phyloP scores from a whole-genome alignment of 495 filamentous ascomycete species.

The Cercophora sp. region DNA sequence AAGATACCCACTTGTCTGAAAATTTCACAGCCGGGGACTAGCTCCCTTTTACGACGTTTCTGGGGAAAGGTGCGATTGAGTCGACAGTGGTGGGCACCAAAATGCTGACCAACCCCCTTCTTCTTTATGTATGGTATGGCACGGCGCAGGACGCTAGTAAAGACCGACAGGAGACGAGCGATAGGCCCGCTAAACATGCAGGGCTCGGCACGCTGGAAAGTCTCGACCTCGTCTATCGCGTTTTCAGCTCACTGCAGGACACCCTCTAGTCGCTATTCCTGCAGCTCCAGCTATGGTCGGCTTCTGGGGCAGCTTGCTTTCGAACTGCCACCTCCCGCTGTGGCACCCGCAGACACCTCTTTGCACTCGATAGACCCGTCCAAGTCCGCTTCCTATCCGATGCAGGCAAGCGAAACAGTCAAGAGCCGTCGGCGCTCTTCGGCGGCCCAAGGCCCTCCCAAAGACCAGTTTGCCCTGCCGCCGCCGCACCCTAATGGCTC shows the following conservation, averaged over 20 bases:
- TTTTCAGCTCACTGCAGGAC: background rate
- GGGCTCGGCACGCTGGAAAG: background rate
- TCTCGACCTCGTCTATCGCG: background rate
- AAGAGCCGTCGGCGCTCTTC: conserved; percentile 57
- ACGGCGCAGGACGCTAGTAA: background rate
- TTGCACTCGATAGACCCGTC: too few species aligned
- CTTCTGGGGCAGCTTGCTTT: conserved; percentile 52
- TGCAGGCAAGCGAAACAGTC: conserved; percentile 50
- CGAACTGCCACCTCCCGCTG: conserved; percentile 78
- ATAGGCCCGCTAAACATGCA: background rate
- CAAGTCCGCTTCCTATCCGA: conserved; percentile 39
- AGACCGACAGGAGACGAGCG: background rate
- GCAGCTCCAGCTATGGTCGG: background rate
- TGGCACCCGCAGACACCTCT: conserved; percentile 39
- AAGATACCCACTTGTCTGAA: background rate
- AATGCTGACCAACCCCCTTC: background rate
- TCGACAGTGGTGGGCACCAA: background rate
- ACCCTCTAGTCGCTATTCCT: background rate
- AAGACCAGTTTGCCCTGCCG: conserved; percentile 71
- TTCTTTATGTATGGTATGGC: background rate
- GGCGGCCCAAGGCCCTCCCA: conserved; percentile 44
- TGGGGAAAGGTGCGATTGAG: background rate
- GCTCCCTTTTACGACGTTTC: background rate
- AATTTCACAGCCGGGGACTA: background rate
- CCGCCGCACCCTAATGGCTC: too few species aligned